Conservation (phyloP, 139 green algal genomes). For the Chlamydomonas asymmetrica region DNA sequence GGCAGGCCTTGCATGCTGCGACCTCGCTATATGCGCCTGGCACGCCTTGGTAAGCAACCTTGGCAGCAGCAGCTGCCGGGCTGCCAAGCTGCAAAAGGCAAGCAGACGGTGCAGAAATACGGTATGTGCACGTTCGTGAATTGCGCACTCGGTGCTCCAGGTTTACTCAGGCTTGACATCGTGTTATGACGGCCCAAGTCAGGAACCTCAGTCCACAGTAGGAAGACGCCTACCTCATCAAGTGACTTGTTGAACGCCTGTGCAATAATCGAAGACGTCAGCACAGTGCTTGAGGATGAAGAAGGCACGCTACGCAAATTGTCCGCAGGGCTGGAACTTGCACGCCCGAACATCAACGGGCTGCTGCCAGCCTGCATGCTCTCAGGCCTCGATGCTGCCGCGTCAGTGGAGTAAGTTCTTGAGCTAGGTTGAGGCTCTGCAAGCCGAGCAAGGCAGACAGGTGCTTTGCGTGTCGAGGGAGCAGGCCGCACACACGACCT, state of each 20-base stretch:
- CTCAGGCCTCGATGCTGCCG: too few species aligned
- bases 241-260: slow-evolving; percentile 38
- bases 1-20: slow-evolving; percentile 81
- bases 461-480: too few species aligned
- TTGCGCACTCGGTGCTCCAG: not conserved
- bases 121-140: not conserved
- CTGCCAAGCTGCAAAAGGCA: slow-evolving; percentile 24
- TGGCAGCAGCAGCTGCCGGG: slow-evolving; percentile 6
- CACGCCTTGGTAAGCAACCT: slow-evolving; percentile 85
- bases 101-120: not conserved
- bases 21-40: slow-evolving; percentile 95
- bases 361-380: too few species aligned
- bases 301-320: too few species aligned
- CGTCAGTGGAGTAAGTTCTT: too few species aligned
- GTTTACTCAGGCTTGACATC: too few species aligned
- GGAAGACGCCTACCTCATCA: slow-evolving; percentile 29
- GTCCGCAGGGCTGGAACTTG: too few species aligned
- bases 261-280: slow-evolving; percentile 45
- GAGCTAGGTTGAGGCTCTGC: too few species aligned
- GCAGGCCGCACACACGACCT: too few species aligned
- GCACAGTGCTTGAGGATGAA: not conserved
- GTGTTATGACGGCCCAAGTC: too few species aligned
- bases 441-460: too few species aligned
- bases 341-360: too few species aligned
- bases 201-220: not conserved